Evolutionary conservation across 371 early-diverging fungal species (phyloP), one percentile per base, ranked within the genome.

Genomic region (Mucor indicus): DNA sequence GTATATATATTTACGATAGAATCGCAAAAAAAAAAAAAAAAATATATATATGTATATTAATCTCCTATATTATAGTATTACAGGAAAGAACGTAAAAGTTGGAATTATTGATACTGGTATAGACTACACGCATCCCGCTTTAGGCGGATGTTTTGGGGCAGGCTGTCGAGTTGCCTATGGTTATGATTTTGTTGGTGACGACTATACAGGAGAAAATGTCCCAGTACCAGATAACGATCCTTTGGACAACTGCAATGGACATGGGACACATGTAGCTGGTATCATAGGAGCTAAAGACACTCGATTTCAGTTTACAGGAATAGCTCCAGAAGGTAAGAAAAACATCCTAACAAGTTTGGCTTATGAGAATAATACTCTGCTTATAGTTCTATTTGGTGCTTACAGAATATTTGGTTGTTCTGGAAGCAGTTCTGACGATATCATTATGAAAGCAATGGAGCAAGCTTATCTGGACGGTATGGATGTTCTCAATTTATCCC

Each of bases 401-500:
- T 87, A 86, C 49, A 62, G 86, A 27, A 77, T 86, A 0, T 90
- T 92, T 68, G 89, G 90, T 19, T 93, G 92, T 60, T 53, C 60
- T 1, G 91, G 87, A 6, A 74, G 75, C 39, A 81, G 86, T n/a
- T 64, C 82, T 0, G 79, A 79, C 27, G 91, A 90, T 48, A 65
- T 86, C 5, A 73, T 92, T 8, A 69, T 88, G 45, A 74, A 76
- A 36, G 92, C 89, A 0, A 73, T 92, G 71, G 84, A 83, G 38
- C 52, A 21, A 5, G 92, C 93, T 1, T 80, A 73, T 50, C 54
- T 64, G 0, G 91, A 89, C 52, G 81, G 86, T 5, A 84, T 86
- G 80, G 72, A 72, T 40, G 44, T 72, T 3, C 46, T 71, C 37
- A 71, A 75, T 42, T 30, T 75, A 25, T 71, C 72, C 0, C 37